Conservation (phyloP, 805 yeast species). For the Candida pseudoglaebosa region DNA sequence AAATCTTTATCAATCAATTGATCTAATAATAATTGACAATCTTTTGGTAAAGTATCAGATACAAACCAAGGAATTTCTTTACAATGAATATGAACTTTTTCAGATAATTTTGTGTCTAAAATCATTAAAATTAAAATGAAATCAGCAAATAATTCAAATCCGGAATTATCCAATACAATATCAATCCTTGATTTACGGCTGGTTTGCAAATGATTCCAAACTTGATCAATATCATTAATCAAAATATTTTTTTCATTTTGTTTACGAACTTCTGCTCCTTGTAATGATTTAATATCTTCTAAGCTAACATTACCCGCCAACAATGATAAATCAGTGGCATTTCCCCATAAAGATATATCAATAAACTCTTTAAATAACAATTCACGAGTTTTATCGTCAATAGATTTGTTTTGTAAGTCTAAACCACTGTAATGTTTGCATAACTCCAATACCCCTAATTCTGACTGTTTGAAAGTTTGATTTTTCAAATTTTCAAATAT, state of each 20-base stretch:
- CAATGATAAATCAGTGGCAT: constrained; percentile 91
- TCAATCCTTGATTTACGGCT: constrained; percentile 54
- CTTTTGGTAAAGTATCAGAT: constrained; percentile 88
- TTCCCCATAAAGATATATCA: constrained; percentile 95
- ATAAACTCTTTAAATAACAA: constrained; percentile 75
- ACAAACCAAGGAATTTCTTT: constrained; percentile 97
- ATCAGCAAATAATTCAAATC: constrained; percentile 75
- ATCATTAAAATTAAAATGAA: constrained; percentile 29
- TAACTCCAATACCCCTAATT: constrained; percentile 74
- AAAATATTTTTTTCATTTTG: constrained; percentile 76
- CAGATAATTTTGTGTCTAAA: constrained; percentile 64
- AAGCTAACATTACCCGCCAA: constrained; percentile 77
- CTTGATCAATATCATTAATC: constrained; percentile 65
- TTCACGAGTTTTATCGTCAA: constrained; percentile 42
- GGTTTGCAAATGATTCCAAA: constrained; percentile 52
- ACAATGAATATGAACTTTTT: constrained; percentile 73
- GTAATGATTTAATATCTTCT: constrained; percentile 87
- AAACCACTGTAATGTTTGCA: constrained; percentile 54
- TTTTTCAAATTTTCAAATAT: constrained; percentile 68
- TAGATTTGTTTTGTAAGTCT: constrained; percentile 11
- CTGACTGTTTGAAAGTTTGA: constrained; percentile 70
- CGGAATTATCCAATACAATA: constrained; percentile 87
- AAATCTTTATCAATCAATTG: constrained; percentile 52
- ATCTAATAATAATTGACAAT: constrained; percentile 54
- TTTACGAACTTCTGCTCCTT: constrained; percentile 83